Base-by-base conservation (phyloP, 768 basidiomycete species). In the Wakefieldia striispora region DNA sequence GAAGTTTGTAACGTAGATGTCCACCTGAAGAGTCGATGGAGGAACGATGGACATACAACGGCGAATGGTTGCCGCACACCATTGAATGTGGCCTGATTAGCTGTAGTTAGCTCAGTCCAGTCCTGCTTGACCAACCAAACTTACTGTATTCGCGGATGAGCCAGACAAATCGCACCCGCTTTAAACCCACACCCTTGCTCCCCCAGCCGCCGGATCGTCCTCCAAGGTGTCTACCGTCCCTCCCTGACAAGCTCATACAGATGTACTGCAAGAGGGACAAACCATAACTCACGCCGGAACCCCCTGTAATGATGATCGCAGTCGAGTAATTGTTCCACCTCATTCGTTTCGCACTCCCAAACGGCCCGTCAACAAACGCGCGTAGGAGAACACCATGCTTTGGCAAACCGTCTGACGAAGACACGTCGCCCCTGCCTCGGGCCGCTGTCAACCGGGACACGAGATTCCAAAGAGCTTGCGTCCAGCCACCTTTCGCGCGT, bases 251-350 rank as follows among this genome's bases (percentile, higher is more conserved):
- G 50, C 78, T 79, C 48, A 78, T 65, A 55, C 78, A 83, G 21
- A 86, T 54, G 56, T 82, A 82, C 62, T 87, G 80, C 50, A 91
- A 70, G 5, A 90, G 71, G 4, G 83, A 75, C 23, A 84, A 59
- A 5, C 81, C 86, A 60, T 86, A 91, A 50, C 80, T 81, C n/a
- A 88, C 82, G 4, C 88, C 88, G 0, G 83, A 83, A 17, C 88
- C 88, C 13, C 88, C 89, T 1, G 79, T 75, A 41, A 90, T 74
- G 58, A 91, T 76, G 33, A 86, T 47, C 4, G 81, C 76, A 2
- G 77, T 78, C 27, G 84, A 79, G 64, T 84, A 73, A 31, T 72
- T 65, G 7, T 72, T 76, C 84, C 86, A 91, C 33, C 69, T 58
- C 4, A 76, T 78, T 11, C 88, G 71, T 4, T 71, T 75, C 0